Conservation (phyloP, 1,284 basidiomycete species). For the Cutaneotrichosporon mucoides region DNA sequence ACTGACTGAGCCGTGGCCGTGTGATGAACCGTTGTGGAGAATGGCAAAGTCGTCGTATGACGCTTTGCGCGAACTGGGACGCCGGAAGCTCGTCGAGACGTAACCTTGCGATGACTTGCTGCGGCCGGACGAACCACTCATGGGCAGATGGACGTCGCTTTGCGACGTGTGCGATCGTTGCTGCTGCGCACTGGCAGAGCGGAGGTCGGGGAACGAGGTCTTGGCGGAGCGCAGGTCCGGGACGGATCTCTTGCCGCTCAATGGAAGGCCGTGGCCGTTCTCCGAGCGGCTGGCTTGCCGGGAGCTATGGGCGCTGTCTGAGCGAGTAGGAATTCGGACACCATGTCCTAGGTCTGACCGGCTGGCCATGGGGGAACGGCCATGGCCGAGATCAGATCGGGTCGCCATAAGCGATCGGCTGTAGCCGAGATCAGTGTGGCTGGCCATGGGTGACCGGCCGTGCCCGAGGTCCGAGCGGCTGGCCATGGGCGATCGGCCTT, state of each 20-base stretch:
- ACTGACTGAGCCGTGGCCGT: not conserved
- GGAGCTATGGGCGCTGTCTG: not conserved
- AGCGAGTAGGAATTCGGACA: not conserved
- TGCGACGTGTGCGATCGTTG: too few relatives aligned
- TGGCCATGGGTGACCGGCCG: not conserved
- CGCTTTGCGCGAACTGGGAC: not conserved
- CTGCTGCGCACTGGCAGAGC: not conserved
- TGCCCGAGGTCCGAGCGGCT: not conserved
- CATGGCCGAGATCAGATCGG: not conserved
- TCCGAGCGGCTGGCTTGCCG: not conserved
- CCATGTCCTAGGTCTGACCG: slow-evolving; percentile 1
- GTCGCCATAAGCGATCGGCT: not conserved
- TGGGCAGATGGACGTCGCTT: too few relatives aligned
- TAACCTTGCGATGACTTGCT: too few relatives aligned
- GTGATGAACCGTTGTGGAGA: not conserved
- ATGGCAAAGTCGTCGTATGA: slow-evolving; percentile 1
- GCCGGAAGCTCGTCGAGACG: too few relatives aligned
- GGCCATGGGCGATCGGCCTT: not conserved
- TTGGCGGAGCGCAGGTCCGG: not conserved
- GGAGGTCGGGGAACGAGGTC: not conserved
- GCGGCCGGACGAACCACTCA: too few relatives aligned
- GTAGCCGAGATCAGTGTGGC: too few relatives aligned
- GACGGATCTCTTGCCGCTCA: not conserved
- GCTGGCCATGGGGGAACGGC: not conserved
- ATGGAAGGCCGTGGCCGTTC: not conserved